These are phyloP conservation scores for Aspergillus fructus DNA, from an alignment of 2,329 filamentous ascomycete species.

Conservation along the genomic window DNA sequence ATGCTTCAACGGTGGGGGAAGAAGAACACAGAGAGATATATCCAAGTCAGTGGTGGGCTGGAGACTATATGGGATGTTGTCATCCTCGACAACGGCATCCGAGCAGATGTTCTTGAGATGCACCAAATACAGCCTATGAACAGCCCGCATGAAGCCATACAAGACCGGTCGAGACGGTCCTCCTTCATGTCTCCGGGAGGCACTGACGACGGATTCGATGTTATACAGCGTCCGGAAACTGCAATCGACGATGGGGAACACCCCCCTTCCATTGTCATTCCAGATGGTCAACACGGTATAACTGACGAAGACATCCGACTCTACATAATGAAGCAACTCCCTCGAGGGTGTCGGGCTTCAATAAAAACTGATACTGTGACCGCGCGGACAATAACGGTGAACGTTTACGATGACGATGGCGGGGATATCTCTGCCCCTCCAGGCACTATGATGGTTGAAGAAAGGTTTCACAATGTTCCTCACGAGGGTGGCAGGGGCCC, in stretches of 20 bases:
- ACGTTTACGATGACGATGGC: slow-evolving; percentile 44
- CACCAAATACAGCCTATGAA: slow-evolving; percentile 33
- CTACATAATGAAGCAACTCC: slow-evolving; percentile 50
- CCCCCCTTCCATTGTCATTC: slow-evolving; percentile 30
- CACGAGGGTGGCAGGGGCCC: slow-evolving; percentile 28
- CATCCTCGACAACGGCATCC: slow-evolving; percentile 46
- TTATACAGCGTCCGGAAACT: slow-evolving; percentile 35
- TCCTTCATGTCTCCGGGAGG: slow-evolving; percentile 44
- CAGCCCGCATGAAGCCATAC: slow-evolving; percentile 45
- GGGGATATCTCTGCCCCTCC: slow-evolving; percentile 46
- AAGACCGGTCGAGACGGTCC: slow-evolving; percentile 53
- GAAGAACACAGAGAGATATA: slow-evolving; percentile 43
- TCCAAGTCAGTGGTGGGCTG: slow-evolving; percentile 42
- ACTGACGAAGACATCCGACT: slow-evolving; percentile 46
- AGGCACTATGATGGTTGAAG: slow-evolving; percentile 47
- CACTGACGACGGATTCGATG: slow-evolving; percentile 39
- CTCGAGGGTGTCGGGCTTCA: slow-evolving; percentile 42
- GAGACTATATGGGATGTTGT: slow-evolving; percentile 50
- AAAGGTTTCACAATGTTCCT: slow-evolving; percentile 52
- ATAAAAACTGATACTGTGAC: slow-evolving; percentile 45
- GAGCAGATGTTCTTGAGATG: slow-evolving; percentile 48
- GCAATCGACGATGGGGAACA: slow-evolving; percentile 22
- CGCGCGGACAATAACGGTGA: slow-evolving; percentile 48
- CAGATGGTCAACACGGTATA: slow-evolving; percentile 38
- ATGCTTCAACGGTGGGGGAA: slow-evolving; percentile 48